Evolutionary conservation across 2,329 filamentous ascomycete species (phyloP), one percentile per base, ranked within the genome.

Genomic region (Stromatinia cepivora): DNA sequence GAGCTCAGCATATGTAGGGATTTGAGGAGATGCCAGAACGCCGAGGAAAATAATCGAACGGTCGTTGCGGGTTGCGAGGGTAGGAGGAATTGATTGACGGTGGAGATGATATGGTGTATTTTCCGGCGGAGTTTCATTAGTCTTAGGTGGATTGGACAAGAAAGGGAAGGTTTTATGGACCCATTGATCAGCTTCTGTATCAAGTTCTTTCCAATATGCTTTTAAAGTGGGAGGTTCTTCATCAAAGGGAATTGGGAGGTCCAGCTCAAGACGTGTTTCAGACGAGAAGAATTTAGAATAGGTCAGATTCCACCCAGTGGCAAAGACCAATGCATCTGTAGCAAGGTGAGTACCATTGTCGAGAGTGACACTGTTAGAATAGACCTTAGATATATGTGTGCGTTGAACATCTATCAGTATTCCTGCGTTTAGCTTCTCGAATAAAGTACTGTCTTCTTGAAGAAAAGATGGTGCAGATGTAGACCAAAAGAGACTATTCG

Each of bases 51-150:
- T 61, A 22, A 81, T 73, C 0, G 76, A 78, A 3, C 79, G 74
- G 67, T 81, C 78, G 8, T 75, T 76, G 42, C 73, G 54, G 0
- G 75, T 74, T 3, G 77, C 76, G 11, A 78, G 50, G 1, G 54
- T 34, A 4, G 74, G 74, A 7, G 74, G 68, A 5, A 79, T 67
- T 4, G 79, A 66, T 13, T 75, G 70, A 3, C 77, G 71, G 62
- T 93, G 93, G 22, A 71, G 61, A 28, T 58, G 70, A 34, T 64
- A 70, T 6, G 66, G 66, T 20, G 63, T 70, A 5, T 48, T 39
- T 11, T 48, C 48, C 1, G 66, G 66, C 1, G 63, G 54, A 15
- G 25, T 46, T 54, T 70, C 63, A 17, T 67, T 42, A 20, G 68
- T 57, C 28, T 66, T 62, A 2, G 64, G 63, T 6, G 63, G 63